Evolutionary conservation across 164 flowering plant genomes (phyloP), one percentile per base, ranked within the genome.

Genomic region (Magnolia changhungtana): DNA sequence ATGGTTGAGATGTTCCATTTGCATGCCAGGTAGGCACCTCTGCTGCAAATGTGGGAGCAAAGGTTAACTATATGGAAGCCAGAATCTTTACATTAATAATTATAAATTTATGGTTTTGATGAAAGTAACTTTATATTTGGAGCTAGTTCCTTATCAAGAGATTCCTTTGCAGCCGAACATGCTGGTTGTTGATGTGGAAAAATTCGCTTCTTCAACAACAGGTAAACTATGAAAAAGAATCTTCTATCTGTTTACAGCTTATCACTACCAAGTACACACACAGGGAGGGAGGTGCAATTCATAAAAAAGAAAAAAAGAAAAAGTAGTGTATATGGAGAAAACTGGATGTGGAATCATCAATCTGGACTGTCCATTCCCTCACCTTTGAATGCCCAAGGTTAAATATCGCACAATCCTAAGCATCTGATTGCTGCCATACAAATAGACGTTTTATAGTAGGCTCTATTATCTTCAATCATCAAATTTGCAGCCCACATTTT

Each of bases 131-230:
- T 55, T 55, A 9, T 55, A 10, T 55, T 55, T 55, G 61, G 16
- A 55, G 67, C 6, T 11, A 21, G 7, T 67, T 49, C 20, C 72
- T 75, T 8, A 75, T 52, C 9, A 14, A 76, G 20, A 7, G 29
- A 50, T 59, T 68, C 59, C 76, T 74, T 83, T 87, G 87, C 97
- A 96, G 99, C 98, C 99, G 37, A 96, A 96, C 84, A 96, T 96
- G 99, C 86, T 96, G 78, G 98, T 96, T 78, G 92, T 93, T 82
- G 98, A 96, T 84, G 73, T 96, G 80, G 96, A 91, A 84, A 96
- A 96, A 75, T 88, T 96, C 80, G 90, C 50, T 55, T 83, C 94
- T 75, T 87, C 93, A n/a, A 78, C 83, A 68, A 71, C 80, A 84
- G 98, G 98, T 93, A 81, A 81, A 66, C 52, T 64, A 49, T 68